Percentiles rank a stretch among this genome's conserved stretches.
phyloP scores from a whole-genome alignment of 1,139 yeast species.

The Hansenula lynferdii region DNA sequence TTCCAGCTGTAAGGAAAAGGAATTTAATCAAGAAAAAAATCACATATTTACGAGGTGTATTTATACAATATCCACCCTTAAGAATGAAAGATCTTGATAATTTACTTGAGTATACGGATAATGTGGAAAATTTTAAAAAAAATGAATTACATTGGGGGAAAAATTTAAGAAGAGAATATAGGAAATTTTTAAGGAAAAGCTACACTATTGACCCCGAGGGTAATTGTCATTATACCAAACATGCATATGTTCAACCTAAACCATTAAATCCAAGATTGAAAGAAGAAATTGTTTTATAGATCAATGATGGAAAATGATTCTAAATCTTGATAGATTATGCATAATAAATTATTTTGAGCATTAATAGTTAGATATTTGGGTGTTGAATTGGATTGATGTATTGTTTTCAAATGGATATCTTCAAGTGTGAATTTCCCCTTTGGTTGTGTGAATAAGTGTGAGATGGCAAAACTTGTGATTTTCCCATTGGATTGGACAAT shows the following conservation, averaged over 20 bases:
- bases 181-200: slow-evolving; percentile 17
- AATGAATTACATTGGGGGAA: background rate
- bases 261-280: background rate
- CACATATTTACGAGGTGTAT: slow-evolving; percentile 13
- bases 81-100: slow-evolving; percentile 11
- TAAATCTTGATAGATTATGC: slow-evolving; percentile 36
- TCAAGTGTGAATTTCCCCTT: background rate
- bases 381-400: too few relatives aligned
- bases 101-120: slow-evolving; percentile 14
- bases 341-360: slow-evolving; percentile 29
- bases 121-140: background rate
- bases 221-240: slow-evolving; percentile 13
- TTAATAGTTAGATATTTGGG: slow-evolving; percentile 30
- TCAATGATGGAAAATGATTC: slow-evolving; percentile 35
- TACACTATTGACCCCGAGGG: slow-evolving; percentile 15
- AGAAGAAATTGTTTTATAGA: background rate
- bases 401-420: background rate
- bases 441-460: background rate
- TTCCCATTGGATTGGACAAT: slow-evolving; percentile 4
- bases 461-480: background rate
- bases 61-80: slow-evolving; percentile 17
- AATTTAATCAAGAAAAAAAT: slow-evolving; percentile 19
- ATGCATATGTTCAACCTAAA: slow-evolving; percentile 9
- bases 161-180: slow-evolving; percentile 16
- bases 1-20: slow-evolving; percentile 14